Evolutionary conservation across 31 red algal genomes (phyloP), one percentile per base, ranked within the genome.

Genomic region (Endocladia muricata): DNA sequence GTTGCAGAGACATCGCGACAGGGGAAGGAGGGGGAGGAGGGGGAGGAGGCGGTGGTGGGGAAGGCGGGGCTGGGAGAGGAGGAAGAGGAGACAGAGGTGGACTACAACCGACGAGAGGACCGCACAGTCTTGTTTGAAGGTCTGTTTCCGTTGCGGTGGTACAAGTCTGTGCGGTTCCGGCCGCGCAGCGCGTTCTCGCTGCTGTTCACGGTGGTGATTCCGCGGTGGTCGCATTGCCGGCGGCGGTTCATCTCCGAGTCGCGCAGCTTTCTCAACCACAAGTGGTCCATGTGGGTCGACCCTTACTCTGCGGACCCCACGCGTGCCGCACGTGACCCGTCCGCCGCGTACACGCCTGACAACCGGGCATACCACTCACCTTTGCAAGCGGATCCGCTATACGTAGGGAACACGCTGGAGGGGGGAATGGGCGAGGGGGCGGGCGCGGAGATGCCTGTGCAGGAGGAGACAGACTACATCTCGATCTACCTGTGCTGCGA

Each of bases 121-220:
- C 72, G 83, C 21, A 81, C 85, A 4, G 85, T 81, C 4, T 35
- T 81, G 36, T 89, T 80, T n/a, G 65, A 89, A 39, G 85, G 85
- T 35, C 19, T 47, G 11, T 92, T 92, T 68, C 89, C 89, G 1
- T 71, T 92, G 57, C 65, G 74, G 0, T 84, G 75, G 62, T 92
- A 92, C 81, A 84, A 79, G 65, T 77, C 68, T 37, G 81, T 92
- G 41, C 79, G 89, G 23, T 92, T 92, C 55, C 79, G 89, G 17
- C 79, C 70, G 34, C 65, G 89, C 6, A 78, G 70, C 15, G 36
- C 79, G 31, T 61, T 37, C 37, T 72, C 79, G 15, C 76, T 85
- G 26, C 38, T 84, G 3, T 92, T 92, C 59, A 81, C 89, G 13
- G 89, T 84, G 31, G 73, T 74, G 13, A 65, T 92, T 33, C 67